Conservation (phyloP, 768 basidiomycete species). For the Termitomyces sp. region DNA sequence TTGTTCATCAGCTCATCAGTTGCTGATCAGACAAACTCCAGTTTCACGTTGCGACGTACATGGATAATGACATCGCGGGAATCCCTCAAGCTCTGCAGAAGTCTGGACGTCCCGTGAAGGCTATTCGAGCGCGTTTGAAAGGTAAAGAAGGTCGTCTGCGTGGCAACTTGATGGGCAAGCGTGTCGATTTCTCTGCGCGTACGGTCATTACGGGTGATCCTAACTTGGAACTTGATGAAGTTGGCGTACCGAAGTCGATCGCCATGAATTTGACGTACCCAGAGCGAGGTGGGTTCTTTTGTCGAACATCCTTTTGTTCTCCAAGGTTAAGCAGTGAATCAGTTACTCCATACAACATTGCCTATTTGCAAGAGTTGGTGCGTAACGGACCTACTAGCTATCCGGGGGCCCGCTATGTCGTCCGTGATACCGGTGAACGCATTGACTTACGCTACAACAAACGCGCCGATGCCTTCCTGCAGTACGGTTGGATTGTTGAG, state of each 20-base stretch:
- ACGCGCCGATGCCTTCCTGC: constrained; percentile 89
- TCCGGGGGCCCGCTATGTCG: constrained; percentile 94
- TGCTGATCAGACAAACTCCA: constrained; percentile 24
- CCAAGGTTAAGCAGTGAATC: constrained; percentile 9
- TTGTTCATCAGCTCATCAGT: neutral
- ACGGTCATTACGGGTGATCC: constrained; percentile 99
- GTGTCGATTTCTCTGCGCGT: constrained; percentile 98
- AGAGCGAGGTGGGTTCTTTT: constrained; percentile 68
- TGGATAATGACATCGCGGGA: constrained; percentile 99
- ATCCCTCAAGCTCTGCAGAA: constrained; percentile 97
- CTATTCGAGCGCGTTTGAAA: constrained; percentile 96
- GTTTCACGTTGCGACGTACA: constrained; percentile 99
- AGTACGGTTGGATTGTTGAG: constrained; percentile 99
- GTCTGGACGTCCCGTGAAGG: constrained; percentile 95
- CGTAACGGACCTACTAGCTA: constrained; percentile 92
- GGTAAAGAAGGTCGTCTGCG: constrained; percentile 98
- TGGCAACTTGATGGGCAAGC: constrained; percentile 99
- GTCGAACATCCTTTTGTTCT: neutral
- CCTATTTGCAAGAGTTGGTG: constrained; percentile 90
- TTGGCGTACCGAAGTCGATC: constrained; percentile 92
- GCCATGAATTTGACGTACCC: constrained; percentile 98
- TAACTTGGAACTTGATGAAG: constrained; percentile 92
- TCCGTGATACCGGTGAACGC: constrained; percentile 95
- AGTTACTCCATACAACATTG: constrained; percentile 98
- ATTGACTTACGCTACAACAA: constrained; percentile 97